Conservation (phyloP, 257 asterid genomes). For the Eucommia ulmoides region DNA sequence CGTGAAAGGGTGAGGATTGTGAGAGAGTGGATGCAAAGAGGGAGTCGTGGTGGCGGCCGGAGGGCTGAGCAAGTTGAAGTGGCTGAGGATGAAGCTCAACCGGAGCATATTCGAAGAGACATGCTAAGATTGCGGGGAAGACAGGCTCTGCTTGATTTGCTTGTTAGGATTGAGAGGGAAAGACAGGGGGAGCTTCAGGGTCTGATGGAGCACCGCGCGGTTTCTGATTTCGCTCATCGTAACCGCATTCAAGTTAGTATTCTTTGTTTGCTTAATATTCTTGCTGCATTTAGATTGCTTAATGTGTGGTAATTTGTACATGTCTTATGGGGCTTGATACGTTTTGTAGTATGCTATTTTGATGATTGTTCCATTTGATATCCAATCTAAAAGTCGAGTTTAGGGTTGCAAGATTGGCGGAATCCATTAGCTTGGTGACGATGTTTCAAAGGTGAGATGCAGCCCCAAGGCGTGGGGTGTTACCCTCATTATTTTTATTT, state of each 20-base stretch:
- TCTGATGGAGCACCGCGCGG: constrained; percentile 33
- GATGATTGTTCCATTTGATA: too few species aligned
- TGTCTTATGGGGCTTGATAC: too few species aligned
- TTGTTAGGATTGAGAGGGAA: constrained; percentile 34
- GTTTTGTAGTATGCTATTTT: too few species aligned
- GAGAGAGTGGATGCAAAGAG: constrained; percentile 96
- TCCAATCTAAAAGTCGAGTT: neutral
- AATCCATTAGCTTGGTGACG: neutral
- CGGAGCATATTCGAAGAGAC: constrained; percentile 72
- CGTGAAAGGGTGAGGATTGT: constrained; percentile 92
- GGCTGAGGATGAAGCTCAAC: constrained; percentile 58
- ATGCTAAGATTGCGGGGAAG: constrained; percentile 81
- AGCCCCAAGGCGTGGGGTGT: too few species aligned
- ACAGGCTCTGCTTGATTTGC: constrained; percentile 65
- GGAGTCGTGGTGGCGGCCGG: constrained; percentile 40
- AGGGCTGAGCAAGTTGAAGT: constrained; percentile 37
- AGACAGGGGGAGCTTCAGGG: constrained; percentile 33
- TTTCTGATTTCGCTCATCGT: constrained; percentile 35
- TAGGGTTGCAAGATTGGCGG: neutral
- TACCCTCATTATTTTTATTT: too few species aligned
- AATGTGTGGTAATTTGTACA: too few species aligned
- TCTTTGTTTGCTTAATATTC: neutral
- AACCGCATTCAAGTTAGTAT: constrained; percentile 34
- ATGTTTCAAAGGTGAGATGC: too few species aligned
- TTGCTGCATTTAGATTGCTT: neutral